Evolutionary conservation across 306 rosid species (phyloP).

Genomic region (Gastrolobium bilobum): DNA sequence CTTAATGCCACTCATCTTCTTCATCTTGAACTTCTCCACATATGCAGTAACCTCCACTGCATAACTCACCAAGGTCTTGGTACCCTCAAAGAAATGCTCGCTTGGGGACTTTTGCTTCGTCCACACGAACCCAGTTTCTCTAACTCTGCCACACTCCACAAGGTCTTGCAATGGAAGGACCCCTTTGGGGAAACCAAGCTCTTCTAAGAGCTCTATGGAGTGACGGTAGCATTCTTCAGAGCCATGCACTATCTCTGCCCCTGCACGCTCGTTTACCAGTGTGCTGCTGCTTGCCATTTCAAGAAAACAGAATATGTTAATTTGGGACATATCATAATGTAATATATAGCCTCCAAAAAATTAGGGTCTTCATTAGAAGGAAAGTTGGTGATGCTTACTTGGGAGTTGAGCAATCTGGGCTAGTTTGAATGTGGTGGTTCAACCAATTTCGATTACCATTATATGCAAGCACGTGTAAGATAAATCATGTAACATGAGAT

Average conservation of each 20-base stretch:
- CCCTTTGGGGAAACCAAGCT: constrained; percentile 78
- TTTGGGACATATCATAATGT: neutral
- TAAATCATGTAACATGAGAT: too few species aligned
- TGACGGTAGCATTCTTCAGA: constrained; percentile 60
- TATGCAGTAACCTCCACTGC: constrained; percentile 74
- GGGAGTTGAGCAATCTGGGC: constrained; percentile 54
- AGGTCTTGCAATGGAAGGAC: constrained; percentile 75
- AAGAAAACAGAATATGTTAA: neutral
- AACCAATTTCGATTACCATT: constrained; percentile 30
- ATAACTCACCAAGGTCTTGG: constrained; percentile 68
- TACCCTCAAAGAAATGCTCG: constrained; percentile 66
- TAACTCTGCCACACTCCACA: constrained; percentile 76
- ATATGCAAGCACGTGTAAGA: too few species aligned
- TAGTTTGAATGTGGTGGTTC: constrained; percentile 43
- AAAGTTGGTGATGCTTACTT: constrained; percentile 35
- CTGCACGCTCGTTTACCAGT: constrained; percentile 58
- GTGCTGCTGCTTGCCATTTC: constrained; percentile 43
- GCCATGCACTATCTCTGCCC: constrained; percentile 77
- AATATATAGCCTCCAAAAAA: constrained; percentile 3
- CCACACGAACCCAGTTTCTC: constrained; percentile 89
- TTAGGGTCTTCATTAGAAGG: constrained; percentile 2
- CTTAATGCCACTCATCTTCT: constrained; percentile 85
- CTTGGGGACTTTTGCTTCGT: constrained; percentile 74
- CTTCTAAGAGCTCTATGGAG: constrained; percentile 65
- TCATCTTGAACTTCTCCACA: constrained; percentile 79